Conservation (phyloP, 192 early-diverging fungal species). For the Entomortierella lignicola region DNA sequence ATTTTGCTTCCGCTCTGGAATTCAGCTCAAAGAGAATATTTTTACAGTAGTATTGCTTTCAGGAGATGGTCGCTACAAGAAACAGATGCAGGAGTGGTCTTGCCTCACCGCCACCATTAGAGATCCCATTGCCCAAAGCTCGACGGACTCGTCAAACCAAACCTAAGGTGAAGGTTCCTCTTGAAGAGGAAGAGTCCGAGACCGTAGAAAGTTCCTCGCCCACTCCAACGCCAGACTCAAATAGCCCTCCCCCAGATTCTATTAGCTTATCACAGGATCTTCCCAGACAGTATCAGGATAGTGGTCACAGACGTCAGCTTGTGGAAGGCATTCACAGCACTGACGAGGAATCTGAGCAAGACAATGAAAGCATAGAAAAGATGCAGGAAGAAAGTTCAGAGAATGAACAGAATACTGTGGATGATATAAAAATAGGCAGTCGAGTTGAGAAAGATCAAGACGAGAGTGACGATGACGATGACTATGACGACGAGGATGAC, state of each 20-base stretch:
- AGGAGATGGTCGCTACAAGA: conserved; percentile 22
- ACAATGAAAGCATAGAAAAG: not conserved
- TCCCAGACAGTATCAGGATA: not conserved
- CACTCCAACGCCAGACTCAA: conserved; percentile 9
- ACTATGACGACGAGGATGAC: too few relatives aligned
- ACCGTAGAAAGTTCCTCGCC: conserved; percentile 33
- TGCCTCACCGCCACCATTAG: not conserved
- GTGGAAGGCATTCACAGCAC: not conserved
- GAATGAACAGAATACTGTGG: not conserved
- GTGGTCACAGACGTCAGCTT: not conserved
- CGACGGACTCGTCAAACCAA: conserved; percentile 24
- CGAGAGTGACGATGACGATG: not conserved
- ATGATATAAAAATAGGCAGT: not conserved
- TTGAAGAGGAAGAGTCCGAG: conserved; percentile 23
- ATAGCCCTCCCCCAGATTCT: conserved; percentile 7
- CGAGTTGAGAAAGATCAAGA: not conserved
- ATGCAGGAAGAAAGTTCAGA: not conserved
- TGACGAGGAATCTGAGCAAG: not conserved
- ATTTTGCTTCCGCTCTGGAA: too few relatives aligned
- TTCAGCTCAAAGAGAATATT: too few relatives aligned
- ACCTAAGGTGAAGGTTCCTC: not conserved
- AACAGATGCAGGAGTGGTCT: conserved; percentile 22
- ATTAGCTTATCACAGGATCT: not conserved
- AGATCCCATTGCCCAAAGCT: conserved; percentile 11
- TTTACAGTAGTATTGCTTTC: not conserved